These are phyloP conservation scores for Salix purpurea DNA, from an alignment of 345 rosid genomes.

Conservation along the genomic window DNA sequence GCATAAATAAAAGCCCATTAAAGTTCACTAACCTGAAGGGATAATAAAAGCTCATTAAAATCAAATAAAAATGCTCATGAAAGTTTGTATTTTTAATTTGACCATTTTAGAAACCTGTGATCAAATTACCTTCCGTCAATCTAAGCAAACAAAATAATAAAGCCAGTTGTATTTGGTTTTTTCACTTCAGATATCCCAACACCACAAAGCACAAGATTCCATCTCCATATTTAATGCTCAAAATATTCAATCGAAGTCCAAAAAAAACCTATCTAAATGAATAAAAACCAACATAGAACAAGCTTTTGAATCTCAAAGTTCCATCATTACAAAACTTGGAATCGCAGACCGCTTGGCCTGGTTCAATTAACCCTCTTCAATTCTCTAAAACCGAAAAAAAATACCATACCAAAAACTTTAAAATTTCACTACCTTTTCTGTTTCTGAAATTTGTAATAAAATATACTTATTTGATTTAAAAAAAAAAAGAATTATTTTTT, in stretches of 20 bases:
- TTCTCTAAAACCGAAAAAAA: neutral
- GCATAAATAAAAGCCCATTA: slow-evolving; percentile 22
- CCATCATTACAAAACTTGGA: neutral
- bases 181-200: neutral
- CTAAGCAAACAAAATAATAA: neutral
- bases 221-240: neutral
- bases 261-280: neutral
- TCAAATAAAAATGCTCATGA: neutral
- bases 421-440: neutral
- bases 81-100: neutral
- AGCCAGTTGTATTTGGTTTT: neutral
- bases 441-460: neutral
- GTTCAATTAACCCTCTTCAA: neutral
- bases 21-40: neutral
- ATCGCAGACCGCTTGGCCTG: neutral
- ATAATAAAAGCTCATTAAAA: neutral
- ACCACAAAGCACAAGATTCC: neutral
- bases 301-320: neutral
- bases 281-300: neutral
- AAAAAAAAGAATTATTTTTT: neutral
- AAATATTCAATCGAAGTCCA: neutral
- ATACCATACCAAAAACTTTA: neutral
- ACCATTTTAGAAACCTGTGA: neutral
- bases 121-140: neutral
- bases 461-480: neutral